Evolutionary conservation across 257 asterid genomes (phyloP), one percentile per base, ranked within the genome.

Genomic region (Przewalskia tangutica): DNA sequence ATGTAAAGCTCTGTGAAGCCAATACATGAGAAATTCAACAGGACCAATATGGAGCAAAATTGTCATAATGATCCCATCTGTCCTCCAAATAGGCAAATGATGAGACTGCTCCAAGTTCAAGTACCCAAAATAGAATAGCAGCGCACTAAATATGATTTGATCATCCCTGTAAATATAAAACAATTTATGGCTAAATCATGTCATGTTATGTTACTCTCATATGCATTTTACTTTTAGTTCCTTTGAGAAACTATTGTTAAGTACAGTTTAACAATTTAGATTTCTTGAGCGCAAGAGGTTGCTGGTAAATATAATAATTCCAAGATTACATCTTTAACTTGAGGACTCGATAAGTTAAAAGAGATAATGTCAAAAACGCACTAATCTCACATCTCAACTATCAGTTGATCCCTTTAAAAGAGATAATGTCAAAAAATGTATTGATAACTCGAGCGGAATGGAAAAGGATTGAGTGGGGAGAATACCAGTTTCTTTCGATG

Each of bases 1-100:
- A 91, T 93, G 98, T 89, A 94, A 77, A 36, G 97, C 97, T 70
- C 95, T 73, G 65, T 94, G 98, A 79, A 94, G 85, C 98, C 98
- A 94, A 79, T 94, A 94, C 85, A 93, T 93, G 4, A 94, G 91
- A 67, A 90, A 94, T 86, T 94, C 97, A 56, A 94, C 98, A 0
- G 95, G 93, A 2, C 97, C 97, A 0, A 86, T 51, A n/a, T 94
- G 98, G 2, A 94, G 82, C 83, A 94, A 51, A 4, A 77, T 27
- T 1, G 96, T 89, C 87, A 87, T 87, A 2, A 94, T 23, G 0
- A 94, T 73, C 6, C 97, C 93, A 42, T 87, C 91, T 0, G 89
- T 80, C 64, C 96, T 86, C 98, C 98, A 94, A 56, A 85, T 44
- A 7, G 97, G 96, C 85, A 94, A 20, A 23, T 82, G 55, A 32